These are phyloP conservation scores for Panus rudis DNA, from an alignment of 768 basidiomycete genomes.

Conservation along the genomic window DNA sequence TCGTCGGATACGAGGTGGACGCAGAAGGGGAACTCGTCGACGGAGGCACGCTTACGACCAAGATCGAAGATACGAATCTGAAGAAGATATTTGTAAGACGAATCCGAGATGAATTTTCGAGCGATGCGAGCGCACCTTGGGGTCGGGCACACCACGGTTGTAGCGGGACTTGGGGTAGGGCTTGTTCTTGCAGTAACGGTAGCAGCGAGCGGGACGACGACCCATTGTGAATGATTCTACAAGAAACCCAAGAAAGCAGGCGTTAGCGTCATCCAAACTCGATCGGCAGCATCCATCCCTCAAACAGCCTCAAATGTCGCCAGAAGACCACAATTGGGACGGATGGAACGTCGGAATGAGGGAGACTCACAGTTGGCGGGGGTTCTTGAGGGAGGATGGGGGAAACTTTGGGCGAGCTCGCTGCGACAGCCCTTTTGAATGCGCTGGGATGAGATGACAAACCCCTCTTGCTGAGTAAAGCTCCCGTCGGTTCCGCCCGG, in stretches of 20 bases:
- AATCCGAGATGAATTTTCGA: neutral
- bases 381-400: neutral
- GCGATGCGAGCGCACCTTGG: constrained; percentile 51
- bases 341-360: too few species aligned
- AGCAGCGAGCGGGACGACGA: constrained; percentile 96
- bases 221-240: constrained; percentile 55
- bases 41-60: constrained; percentile 90
- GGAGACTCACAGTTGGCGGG: constrained; percentile 8
- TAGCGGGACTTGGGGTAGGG: constrained; percentile 93
- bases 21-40: constrained; percentile 98
- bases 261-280: constrained; percentile 16
- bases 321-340: constrained; percentile 6
- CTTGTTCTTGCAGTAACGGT: constrained; percentile 99
- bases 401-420: constrained; percentile 7
- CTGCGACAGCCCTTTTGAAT: constrained; percentile 8
- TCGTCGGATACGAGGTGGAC: constrained; percentile 96
- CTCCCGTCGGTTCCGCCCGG: too few species aligned
- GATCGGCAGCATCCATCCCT: constrained; percentile 16
- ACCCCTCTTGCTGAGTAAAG: constrained; percentile 11
- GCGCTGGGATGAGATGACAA: constrained; percentile 12
- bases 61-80: constrained; percentile 97
- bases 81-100: neutral
- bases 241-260: constrained; percentile 2
- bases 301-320: constrained; percentile 3
- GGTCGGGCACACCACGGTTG: constrained; percentile 97